Evolutionary conservation across 805 yeast genomes (phyloP).

Genomic region (Teunomyces kruisii): DNA sequence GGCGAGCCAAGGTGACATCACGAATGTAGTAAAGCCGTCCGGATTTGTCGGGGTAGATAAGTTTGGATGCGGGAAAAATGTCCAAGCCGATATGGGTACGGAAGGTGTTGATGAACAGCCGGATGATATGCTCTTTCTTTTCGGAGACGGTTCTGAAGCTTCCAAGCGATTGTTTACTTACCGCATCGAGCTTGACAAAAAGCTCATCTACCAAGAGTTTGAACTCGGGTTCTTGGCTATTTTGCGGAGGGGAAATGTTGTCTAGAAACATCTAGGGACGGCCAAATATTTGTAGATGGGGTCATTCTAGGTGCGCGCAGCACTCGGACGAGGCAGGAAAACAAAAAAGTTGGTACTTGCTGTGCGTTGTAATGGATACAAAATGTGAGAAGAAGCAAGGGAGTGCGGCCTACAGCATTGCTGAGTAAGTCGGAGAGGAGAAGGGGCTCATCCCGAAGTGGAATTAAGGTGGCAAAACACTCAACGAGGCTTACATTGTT

Average conservation of each 20-base stretch:
- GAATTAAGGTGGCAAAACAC: too few relatives aligned
- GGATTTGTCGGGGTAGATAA: slow-evolving; percentile 66
- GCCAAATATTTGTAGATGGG: neutral
- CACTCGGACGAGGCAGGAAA: too few relatives aligned
- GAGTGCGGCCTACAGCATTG: too few relatives aligned
- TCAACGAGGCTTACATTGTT: too few relatives aligned
- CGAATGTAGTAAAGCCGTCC: slow-evolving; percentile 59
- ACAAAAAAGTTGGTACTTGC: too few relatives aligned
- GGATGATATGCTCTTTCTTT: slow-evolving; percentile 26
- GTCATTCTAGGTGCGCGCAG: neutral
- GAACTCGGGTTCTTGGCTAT: slow-evolving; percentile 42
- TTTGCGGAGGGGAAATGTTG: slow-evolving; percentile 25
- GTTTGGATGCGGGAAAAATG: slow-evolving; percentile 63
- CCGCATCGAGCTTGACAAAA: slow-evolving; percentile 40
- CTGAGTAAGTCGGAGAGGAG: too few relatives aligned
- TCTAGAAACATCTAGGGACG: slow-evolving; percentile 1
- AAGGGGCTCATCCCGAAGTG: too few relatives aligned
- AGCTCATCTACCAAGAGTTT: slow-evolving; percentile 40
- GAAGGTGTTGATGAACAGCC: slow-evolving; percentile 29
- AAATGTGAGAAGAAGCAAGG: too few relatives aligned
- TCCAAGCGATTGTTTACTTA: slow-evolving; percentile 25
- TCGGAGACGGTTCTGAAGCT: slow-evolving; percentile 21
- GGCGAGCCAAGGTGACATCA: slow-evolving; percentile 58
- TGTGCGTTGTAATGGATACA: too few relatives aligned
- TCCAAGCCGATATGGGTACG: slow-evolving; percentile 43